Conservation (phyloP, 305 asterid genomes). For the Euphrasia arctica region DNA sequence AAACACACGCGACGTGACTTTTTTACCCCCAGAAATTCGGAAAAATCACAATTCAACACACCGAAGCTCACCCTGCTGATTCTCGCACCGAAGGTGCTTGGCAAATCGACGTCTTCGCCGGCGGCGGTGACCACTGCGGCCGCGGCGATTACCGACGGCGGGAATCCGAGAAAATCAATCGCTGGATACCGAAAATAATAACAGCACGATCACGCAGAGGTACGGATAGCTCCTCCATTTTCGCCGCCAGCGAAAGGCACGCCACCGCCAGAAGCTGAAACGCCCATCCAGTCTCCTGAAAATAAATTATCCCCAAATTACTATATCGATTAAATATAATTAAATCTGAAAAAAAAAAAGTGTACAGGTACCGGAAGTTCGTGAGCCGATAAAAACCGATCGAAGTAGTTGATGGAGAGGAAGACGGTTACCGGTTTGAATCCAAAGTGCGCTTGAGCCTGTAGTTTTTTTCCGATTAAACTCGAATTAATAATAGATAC, state of each 20-base stretch:
- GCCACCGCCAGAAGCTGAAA: constrained; percentile 47
- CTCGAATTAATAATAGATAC: constrained; percentile 1
- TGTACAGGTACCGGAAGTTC: constrained; percentile 29
- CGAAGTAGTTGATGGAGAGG: constrained; percentile 49
- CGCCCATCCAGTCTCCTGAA: constrained; percentile 40
- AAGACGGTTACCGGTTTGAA: constrained; percentile 49
- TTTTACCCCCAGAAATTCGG: background rate
- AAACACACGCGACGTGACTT: background rate
- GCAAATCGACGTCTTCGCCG: constrained; percentile 31
- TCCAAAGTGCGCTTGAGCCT: constrained; percentile 41
- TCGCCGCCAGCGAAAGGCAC: constrained; percentile 55
- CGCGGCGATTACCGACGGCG: constrained; percentile 56
- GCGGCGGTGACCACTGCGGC: constrained; percentile 50
- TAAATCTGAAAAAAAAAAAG: background rate
- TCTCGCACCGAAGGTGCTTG: constrained; percentile 33
- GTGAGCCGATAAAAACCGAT: constrained; percentile 41
- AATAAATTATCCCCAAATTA: background rate
- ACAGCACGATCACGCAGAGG: too few relatives aligned
- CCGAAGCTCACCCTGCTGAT: constrained; percentile 40
- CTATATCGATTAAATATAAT: background rate
- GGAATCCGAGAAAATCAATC: constrained; percentile 41
- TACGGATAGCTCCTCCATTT: constrained; percentile 45
- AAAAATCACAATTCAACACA: background rate
- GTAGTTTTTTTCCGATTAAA: background rate
- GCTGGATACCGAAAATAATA: constrained; percentile 34